A percentile compares a stretch with the other conserved stretches of the same genome.
phyloP scores from a whole-genome alignment of 1,284 basidiomycete genomes.

The Trichosporon ovoides region DNA sequence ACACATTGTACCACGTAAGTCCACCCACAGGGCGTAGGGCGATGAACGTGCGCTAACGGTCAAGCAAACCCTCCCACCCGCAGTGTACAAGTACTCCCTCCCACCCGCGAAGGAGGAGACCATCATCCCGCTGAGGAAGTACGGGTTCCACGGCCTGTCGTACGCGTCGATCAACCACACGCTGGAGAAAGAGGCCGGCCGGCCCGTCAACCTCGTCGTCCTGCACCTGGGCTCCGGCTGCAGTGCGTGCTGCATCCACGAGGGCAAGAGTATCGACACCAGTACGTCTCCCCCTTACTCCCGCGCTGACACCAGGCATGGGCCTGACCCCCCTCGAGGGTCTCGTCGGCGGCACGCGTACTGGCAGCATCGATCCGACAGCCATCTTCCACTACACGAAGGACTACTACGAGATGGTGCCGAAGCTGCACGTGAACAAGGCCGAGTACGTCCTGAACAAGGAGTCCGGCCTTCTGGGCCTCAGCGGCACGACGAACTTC shows the following conservation, averaged over 20 bases:
- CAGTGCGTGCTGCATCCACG: constrained; percentile 59
- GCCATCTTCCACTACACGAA: constrained; percentile 79
- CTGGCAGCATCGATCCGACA: constrained; percentile 72
- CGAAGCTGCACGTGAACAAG: constrained; percentile 57
- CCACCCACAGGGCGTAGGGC: background rate
- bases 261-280: constrained; percentile 70
- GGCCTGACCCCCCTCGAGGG: constrained; percentile 51
- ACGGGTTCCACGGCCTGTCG: constrained; percentile 73
- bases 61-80: constrained; percentile 59
- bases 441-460: constrained; percentile 76
- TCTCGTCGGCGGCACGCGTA: constrained; percentile 78
- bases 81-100: constrained; percentile 72
- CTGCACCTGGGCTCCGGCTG: constrained; percentile 81
- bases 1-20: constrained; percentile 69
- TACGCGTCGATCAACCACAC: constrained; percentile 44
- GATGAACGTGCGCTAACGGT: constrained; percentile 5
- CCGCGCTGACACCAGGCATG: constrained; percentile 30
- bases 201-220: constrained; percentile 62
- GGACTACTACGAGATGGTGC: constrained; percentile 56
- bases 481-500: constrained; percentile 73
- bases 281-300: constrained; percentile 24
- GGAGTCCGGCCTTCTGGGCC: constrained; percentile 60
- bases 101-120: constrained; percentile 55
- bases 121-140: constrained; percentile 67
- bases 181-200: constrained; percentile 53